phyloP scores from a whole-genome alignment of 2,329 filamentous ascomycete species.

The Westerdykella ornata region DNA sequence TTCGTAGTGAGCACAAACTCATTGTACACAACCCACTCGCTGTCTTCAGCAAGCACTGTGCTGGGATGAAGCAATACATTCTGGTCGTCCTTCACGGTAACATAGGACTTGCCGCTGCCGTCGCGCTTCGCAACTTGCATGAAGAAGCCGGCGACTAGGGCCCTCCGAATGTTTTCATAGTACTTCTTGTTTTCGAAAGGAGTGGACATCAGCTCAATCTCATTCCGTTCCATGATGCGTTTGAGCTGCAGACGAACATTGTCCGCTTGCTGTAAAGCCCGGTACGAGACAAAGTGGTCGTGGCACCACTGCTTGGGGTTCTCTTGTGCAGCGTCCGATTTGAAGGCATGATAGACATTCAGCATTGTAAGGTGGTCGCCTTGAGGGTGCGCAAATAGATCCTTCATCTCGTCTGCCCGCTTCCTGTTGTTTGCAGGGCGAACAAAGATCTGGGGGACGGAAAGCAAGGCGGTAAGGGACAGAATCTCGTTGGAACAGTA shows the following conservation, averaged over 20 bases:
- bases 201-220: constrained; percentile 78
- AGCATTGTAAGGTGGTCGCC: constrained; percentile 94
- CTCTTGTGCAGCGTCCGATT: constrained; percentile 60
- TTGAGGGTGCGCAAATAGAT: constrained; percentile 82
- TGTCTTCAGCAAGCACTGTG: constrained; percentile 79
- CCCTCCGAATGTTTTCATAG: constrained; percentile 92
- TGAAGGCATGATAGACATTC: constrained; percentile 98
- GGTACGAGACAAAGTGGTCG: constrained; percentile 87
- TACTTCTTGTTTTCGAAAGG: constrained; percentile 94
- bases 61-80: constrained; percentile 88
- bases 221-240: constrained; percentile 92
- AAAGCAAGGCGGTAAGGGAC: constrained; percentile 87
- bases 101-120: constrained; percentile 79
- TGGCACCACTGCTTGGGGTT: constrained; percentile 91
- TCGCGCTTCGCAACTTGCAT: constrained; percentile 99
- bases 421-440: constrained; percentile 80
- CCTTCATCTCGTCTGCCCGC: constrained; percentile 95
- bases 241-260: constrained; percentile 87
- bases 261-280: constrained; percentile 85
- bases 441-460: constrained; percentile 88
- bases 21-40: constrained; percentile 96
- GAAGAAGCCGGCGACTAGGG: constrained; percentile 92
- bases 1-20: constrained; percentile 97
- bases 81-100: constrained; percentile 95
- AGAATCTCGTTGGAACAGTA: constrained; percentile 98